phyloP scores from a whole-genome alignment of 306 rosid species.

The Cicer bijugum region DNA sequence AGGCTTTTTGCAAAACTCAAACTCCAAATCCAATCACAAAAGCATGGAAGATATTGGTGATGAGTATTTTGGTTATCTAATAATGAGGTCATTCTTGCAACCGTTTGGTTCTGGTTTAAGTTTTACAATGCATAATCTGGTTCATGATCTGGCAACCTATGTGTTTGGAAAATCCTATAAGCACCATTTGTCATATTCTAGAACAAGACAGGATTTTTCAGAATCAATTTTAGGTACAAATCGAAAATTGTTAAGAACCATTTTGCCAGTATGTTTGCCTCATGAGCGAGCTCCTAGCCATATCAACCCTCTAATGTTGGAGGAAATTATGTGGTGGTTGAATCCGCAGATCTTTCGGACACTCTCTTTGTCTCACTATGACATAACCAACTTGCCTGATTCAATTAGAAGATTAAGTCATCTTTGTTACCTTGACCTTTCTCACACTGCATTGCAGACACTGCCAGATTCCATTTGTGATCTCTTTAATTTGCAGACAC shows the following conservation, averaged over 20 bases:
- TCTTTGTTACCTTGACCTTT: constrained; percentile 48
- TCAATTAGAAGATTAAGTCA: constrained; percentile 43
- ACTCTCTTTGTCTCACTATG: constrained; percentile 3
- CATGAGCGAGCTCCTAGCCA: constrained; percentile 2
- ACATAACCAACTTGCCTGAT: constrained; percentile 25
- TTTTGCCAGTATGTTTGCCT: constrained; percentile 23
- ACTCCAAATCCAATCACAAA: constrained; percentile 13
- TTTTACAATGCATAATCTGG: constrained; percentile 48
- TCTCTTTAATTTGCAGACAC: constrained; percentile 49
- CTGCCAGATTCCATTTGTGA: constrained; percentile 41
- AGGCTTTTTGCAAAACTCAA: constrained; percentile 33
- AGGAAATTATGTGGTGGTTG: neutral
- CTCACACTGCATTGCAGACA: neutral
- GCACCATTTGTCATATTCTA: constrained; percentile 46
- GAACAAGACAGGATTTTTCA: constrained; percentile 22
- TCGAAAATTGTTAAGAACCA: neutral
- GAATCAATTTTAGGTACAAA: neutral
- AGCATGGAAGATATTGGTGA: constrained; percentile 50
- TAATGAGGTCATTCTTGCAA: constrained; percentile 46
- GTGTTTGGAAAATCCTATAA: constrained; percentile 24
- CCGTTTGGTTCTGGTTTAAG: constrained; percentile 39
- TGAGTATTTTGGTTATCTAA: constrained; percentile 45
- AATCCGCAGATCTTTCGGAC: constrained; percentile 22
- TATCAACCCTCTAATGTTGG: neutral
- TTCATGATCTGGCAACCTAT: constrained; percentile 49